A percentile compares a stretch with the other conserved stretches of the same genome.
These are phyloP conservation scores for Serendipita sp. DNA, from an alignment of 768 basidiomycete genomes.

Conservation along the genomic window DNA sequence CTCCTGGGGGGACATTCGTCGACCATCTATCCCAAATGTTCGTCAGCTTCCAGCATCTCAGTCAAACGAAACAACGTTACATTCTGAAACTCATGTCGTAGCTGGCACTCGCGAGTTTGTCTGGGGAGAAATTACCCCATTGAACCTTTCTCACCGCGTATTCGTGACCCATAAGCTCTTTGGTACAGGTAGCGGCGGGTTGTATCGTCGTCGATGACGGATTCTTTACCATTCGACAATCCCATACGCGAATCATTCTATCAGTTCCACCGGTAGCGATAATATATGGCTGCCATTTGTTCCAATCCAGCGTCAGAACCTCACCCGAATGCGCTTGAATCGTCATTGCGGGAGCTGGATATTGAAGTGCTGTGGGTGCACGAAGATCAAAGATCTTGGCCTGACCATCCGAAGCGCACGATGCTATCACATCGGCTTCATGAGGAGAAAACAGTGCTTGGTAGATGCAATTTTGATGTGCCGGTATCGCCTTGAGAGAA, in stretches of 20 bases:
- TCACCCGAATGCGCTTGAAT: slow-evolving; percentile 65
- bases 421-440: slow-evolving; percentile 61
- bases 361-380: slow-evolving; percentile 9
- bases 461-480: slow-evolving; percentile 50
- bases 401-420: slow-evolving; percentile 78
- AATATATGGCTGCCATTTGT: slow-evolving; percentile 70
- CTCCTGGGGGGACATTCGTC: slow-evolving; percentile 34
- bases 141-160: slow-evolving; percentile 80
- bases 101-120: slow-evolving; percentile 34
- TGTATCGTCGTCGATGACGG: slow-evolving; percentile 23
- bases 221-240: slow-evolving; percentile 66
- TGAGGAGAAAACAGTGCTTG: slow-evolving; percentile 88
- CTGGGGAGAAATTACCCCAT: slow-evolving; percentile 36
- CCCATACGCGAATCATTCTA: slow-evolving; percentile 62
- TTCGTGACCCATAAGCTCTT: slow-evolving; percentile 65
- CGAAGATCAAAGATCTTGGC: slow-evolving; percentile 59
- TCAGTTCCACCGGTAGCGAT: slow-evolving; percentile 72
- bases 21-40: slow-evolving; percentile 44
- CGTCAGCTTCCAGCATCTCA: slow-evolving; percentile 20
- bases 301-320: slow-evolving; percentile 76
- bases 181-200: slow-evolving; percentile 49
- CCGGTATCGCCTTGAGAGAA: slow-evolving; percentile 68
- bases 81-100: slow-evolving; percentile 95
- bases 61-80: slow-evolving; percentile 21
- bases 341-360: slow-evolving; percentile 9